Percentiles rank a stretch among this genome's conserved stretches.
These are phyloP conservation scores for Amanita phalloides DNA, from an alignment of 768 basidiomycete genomes.

Conservation along the genomic window DNA sequence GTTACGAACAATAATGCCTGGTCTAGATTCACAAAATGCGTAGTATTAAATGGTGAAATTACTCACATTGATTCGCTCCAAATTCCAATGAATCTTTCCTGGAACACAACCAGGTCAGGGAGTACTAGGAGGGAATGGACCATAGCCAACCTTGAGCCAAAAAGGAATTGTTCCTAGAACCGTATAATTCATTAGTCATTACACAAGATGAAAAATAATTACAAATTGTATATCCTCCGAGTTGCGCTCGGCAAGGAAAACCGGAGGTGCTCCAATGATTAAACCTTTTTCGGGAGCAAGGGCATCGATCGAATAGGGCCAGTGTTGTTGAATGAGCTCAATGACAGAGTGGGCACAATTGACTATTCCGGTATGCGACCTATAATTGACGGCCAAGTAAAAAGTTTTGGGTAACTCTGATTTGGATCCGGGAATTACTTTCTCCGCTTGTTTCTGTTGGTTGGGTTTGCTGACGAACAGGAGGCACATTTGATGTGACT, in stretches of 20 bases:
- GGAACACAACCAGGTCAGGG: neutral
- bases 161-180: constrained; percentile 44
- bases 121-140: neutral
- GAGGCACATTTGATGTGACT: neutral
- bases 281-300: constrained; percentile 46
- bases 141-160: constrained; percentile 33
- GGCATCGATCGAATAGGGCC: constrained; percentile 54
- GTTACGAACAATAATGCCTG: constrained; percentile 65
- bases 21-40: neutral
- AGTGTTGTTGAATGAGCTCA: constrained; percentile 48
- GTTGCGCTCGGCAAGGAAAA: constrained; percentile 44
- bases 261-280: constrained; percentile 41
- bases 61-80: constrained; percentile 53
- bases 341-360: constrained; percentile 57
- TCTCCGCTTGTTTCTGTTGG: constrained; percentile 6
- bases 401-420: constrained; percentile 26
- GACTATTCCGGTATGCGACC: constrained; percentile 69
- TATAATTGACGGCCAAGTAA: constrained; percentile 53
- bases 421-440: neutral
- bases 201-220: constrained; percentile 4
- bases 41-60: neutral
- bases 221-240: constrained; percentile 28
- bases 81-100: constrained; percentile 34
- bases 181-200: neutral
- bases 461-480: neutral